Evolutionary conservation across 2,329 filamentous ascomycete species (phyloP), one percentile per base, ranked within the genome.

Genomic region (Colletotrichum brevisporum): DNA sequence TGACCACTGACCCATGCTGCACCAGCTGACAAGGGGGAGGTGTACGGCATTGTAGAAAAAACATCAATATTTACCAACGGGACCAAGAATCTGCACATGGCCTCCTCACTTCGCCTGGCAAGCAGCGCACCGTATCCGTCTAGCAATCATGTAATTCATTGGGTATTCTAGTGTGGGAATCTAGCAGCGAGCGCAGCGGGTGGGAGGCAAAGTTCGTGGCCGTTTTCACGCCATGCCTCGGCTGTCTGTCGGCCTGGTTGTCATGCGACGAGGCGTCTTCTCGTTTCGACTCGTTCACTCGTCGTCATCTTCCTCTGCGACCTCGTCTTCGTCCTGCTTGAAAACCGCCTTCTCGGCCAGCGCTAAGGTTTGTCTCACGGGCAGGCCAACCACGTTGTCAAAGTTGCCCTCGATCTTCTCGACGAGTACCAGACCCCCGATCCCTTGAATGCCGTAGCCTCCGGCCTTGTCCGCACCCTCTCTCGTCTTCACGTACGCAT

Each of bases 401-500:
- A 94, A 93, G 63, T 90, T 90, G 12, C 96, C 96, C 72, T 97
- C 93, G 72, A 99, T 92, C 79, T 88, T 92, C 79, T 98, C 94
- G 13, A 99, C 90, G 66, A 99, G 81, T 69, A 99, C 85, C 78
- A 98, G 90, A 9, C 93, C 92, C 1, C 93, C 96, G 12, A 95
- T 84, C 0, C 95, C 96, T 81, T 99, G 96, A 61, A 99, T 89
- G 1, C 94, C 96, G 80, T 99, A 99, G 0, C 96, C 96, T 2
- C 96, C 96, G 0, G 96, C 96, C 85, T 98, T 99, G 80, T 98
- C 96, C 12, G 90, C 94, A 2, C 96, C 96, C 84, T 99, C 96
- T 63, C 95, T 87, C 24, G 95, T 98, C 76, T 86, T 88, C 67
- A 95, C 92, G 77, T 95, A 95, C 5, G 84, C 88, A 74, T 94